Evolutionary conservation across 2,329 filamentous ascomycete genomes (phyloP), one percentile per base, ranked within the genome.

Genomic region (Proliferodiscus dingleyae): DNA sequence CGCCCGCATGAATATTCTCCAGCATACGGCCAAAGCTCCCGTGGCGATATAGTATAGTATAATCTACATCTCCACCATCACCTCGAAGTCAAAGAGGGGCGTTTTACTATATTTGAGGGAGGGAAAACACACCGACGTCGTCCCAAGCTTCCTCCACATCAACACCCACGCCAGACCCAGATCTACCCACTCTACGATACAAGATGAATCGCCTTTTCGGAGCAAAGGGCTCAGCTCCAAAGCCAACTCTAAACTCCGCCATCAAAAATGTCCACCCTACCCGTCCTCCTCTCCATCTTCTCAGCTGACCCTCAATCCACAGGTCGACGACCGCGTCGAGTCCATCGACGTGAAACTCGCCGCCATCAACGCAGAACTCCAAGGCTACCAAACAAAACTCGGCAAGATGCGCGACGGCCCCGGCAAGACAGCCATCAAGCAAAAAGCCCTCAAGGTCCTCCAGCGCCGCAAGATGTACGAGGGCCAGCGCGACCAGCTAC

Each of bases 201-300:
- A 74, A 45, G 53, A 97, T 98, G 93, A 97, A 98, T 68, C 87
- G 93, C 60, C 78, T 98, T 59, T 98, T 98, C 67, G 93, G 93
- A 65, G 79, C 85, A 59, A 93, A 90, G 71, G 85, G 80, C 69
- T 83, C 86, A 55, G 83, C 83, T 52, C 90, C 93, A 44, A 97
- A 97, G 70, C 89, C 93, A 11, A 91, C 87, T 41, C 86, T 96
- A 57, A 80, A 80, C 70, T 75, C 80, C 59, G 90, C 90, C 58
- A 95, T 96, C 61, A 68, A 74, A 66, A 93, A 87, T 74, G 85
- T 93, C n/a, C n/a, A n/a, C n/a, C n/a, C n/a, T n/a, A n/a, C n/a
- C n/a, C n/a, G n/a, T n/a, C n/a, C 30, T 43, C 36, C 41, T 40
- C 41, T 26, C 36, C 8, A 16, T 24, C 11, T 45, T 41, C 28